Evolutionary conservation across 1,284 basidiomycete species (phyloP), one percentile per base, ranked within the genome.

Genomic region (Laetiporus sulphureus): DNA sequence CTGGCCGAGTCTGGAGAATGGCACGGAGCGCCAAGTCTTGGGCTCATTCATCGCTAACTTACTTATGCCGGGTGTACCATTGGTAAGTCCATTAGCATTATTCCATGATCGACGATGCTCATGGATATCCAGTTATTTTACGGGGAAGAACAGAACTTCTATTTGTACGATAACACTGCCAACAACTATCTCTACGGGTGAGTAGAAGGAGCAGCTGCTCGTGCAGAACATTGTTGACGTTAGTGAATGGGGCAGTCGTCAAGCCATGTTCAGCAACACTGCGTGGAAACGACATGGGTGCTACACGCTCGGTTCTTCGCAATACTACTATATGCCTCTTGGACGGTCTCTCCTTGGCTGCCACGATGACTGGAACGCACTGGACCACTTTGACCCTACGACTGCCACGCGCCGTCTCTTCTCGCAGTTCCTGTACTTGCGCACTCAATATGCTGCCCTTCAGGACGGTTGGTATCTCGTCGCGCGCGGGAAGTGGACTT

Each of bases 201-300:
- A 48, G 76, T 57, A 24, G 20, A 41, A 13, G 21, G 16, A 11
- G 34, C 5, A 7, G 3, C 27, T 36, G 34, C 47, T 46, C n/a
- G 20, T 43, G 15, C 15, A 6, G 12, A 32, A 33, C 18, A 16
- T 36, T 27, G 18, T 19, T 7, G 12, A 25, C 15, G 18, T 41
- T 4, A 32, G 15, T 10, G 0, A 10, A 33, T 37, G 44, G 46
- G 57, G 50, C 51, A 90, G 91, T 41, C 91, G 91, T 71, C 91
- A 94, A 67, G 76, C 91, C 13, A 95, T 94, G 91, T 73, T 82
- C 24, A 75, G 76, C 38, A 90, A 73, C 56, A 77, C 67, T 37
- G 91, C 91, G 0, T 95, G 91, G 91, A 84, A 91, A 60, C 79
- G 84, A 31, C 91, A 95, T 59, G 91, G 91, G 8, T 94, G 91